A percentile compares a stretch with the other conserved stretches of the same genome.
phyloP scores from a whole-genome alignment of 257 asterid genomes.

The Solanum chmielewskii region DNA sequence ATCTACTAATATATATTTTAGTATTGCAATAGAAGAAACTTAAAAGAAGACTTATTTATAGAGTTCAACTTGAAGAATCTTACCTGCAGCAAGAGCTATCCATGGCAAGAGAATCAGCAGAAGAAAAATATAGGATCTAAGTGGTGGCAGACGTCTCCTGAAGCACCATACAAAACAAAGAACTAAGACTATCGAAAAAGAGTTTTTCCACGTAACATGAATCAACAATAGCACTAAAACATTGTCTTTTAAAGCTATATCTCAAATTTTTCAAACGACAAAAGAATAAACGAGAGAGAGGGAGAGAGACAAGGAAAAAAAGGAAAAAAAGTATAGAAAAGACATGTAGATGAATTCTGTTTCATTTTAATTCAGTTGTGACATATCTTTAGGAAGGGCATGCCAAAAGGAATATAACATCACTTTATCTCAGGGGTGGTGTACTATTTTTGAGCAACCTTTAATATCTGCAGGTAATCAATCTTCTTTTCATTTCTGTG shows the following conservation, averaged over 20 bases:
- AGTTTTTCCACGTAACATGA: background rate
- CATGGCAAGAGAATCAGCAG: constrained; percentile 67
- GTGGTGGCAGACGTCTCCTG: constrained; percentile 84
- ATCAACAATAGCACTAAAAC: background rate
- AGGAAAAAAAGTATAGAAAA: background rate
- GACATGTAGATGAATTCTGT: background rate
- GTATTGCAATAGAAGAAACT: background rate
- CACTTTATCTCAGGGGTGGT: background rate
- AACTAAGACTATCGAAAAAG: background rate
- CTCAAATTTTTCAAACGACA: background rate
- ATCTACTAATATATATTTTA: background rate
- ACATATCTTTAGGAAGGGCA: background rate
- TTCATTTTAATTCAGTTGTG: background rate
- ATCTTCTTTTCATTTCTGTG: background rate
- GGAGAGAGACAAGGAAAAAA: background rate
- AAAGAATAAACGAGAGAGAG: background rate
- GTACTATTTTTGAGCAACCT: background rate
- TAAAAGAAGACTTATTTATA: background rate
- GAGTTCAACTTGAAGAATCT: constrained; percentile 8
- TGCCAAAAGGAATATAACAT: background rate
- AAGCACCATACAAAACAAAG: constrained; percentile 10
- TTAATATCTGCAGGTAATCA: background rate
- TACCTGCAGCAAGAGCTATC: constrained; percentile 56
- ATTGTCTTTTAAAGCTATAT: background rate
- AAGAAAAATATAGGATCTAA: constrained; percentile 49